phyloP scores from a whole-genome alignment of 139 green algal species.

The Astrephomene gubernaculifera region DNA sequence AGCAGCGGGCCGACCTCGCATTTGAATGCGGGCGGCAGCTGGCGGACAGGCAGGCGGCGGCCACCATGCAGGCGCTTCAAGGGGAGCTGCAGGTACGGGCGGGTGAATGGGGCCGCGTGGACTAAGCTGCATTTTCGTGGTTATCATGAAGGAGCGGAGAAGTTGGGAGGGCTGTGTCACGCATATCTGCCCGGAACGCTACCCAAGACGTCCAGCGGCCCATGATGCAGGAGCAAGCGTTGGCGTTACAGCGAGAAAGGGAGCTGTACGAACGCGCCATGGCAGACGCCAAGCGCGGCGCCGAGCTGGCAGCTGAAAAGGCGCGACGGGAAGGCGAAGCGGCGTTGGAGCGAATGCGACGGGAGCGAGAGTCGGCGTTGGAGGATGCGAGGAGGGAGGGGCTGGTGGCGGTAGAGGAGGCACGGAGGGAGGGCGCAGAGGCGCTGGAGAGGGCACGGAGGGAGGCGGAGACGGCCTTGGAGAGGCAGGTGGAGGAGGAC shows the following conservation, averaged over 20 bases:
- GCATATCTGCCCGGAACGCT: too few species aligned
- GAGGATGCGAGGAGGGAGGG: background rate
- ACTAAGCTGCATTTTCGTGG: too few species aligned
- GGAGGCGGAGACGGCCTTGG: background rate
- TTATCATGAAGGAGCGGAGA: too few species aligned
- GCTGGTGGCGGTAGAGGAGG: background rate
- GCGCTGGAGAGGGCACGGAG: background rate
- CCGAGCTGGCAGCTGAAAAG: background rate
- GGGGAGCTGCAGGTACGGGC: slow-evolving; percentile 27
- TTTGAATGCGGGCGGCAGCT: slow-evolving; percentile 19
- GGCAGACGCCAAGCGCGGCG: background rate
- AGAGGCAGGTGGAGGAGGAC: background rate
- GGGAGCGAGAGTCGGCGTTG: slow-evolving; percentile 3
- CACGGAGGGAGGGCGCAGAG: background rate
- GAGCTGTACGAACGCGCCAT: slow-evolving; percentile 14
- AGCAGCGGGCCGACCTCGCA: background rate
- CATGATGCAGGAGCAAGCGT: background rate
- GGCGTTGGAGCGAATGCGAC: background rate
- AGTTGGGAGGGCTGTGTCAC: too few species aligned
- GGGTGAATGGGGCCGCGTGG: too few species aligned
- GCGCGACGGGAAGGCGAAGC: background rate
- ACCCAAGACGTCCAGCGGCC: too few species aligned
- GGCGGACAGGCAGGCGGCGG: slow-evolving; percentile 21
- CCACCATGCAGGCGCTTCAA: background rate
- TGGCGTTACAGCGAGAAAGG: slow-evolving; percentile 19